These are phyloP conservation scores for Polymyxa betae DNA, from an alignment of 208 protist species.

Conservation along the genomic window DNA sequence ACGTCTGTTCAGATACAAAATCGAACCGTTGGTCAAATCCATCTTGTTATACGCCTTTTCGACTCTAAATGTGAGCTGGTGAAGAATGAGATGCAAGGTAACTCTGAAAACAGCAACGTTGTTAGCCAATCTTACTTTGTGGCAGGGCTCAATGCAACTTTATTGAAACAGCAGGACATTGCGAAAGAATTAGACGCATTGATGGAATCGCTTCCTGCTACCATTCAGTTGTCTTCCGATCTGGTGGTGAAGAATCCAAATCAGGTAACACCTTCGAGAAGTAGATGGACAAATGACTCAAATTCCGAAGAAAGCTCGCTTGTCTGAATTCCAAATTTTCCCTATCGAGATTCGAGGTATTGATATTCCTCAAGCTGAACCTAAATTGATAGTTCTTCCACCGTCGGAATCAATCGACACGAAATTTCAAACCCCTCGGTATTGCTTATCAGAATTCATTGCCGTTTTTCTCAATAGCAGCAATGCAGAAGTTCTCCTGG, in stretches of 20 bases:
- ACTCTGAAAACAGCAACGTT: not conserved
- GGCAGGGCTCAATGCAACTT: not conserved
- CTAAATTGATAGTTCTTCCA: not conserved
- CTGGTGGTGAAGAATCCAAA: not conserved
- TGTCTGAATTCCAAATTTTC: no score
- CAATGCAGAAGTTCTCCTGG: not conserved
- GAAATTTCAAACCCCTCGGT: not conserved
- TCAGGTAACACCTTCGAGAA: not conserved
- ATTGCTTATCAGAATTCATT: not conserved
- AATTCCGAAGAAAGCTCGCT: no score
- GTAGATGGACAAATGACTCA: no score
- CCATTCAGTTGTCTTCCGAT: not conserved
- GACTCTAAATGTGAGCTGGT: not conserved
- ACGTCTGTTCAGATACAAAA: not conserved
- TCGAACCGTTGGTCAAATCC: not conserved
- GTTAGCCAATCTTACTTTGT: not conserved
- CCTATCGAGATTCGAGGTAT: not conserved
- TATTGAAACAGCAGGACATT: no score
- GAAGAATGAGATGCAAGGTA: not conserved
- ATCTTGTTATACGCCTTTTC: conserved; percentile 21
- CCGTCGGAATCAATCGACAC: not conserved
- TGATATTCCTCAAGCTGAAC: not conserved
- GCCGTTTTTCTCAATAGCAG: not conserved
- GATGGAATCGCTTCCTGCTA: not conserved
- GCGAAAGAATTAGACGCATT: no score